Evolutionary conservation across 495 filamentous ascomycete genomes (phyloP).

Genomic region (Talaromyces thailandensis): DNA sequence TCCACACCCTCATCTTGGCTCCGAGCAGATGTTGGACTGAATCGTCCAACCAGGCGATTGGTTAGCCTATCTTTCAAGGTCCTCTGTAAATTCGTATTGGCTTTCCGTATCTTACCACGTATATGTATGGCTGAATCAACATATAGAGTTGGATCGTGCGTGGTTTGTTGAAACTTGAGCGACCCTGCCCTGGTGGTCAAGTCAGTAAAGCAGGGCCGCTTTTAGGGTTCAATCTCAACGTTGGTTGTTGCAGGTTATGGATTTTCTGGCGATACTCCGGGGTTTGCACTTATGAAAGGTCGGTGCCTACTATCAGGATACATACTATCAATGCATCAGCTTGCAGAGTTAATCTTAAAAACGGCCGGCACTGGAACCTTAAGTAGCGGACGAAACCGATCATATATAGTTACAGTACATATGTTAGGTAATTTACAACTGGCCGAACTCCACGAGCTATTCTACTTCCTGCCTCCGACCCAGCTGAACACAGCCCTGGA

Average conservation of each 20-base stretch:
- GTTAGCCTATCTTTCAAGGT: background rate
- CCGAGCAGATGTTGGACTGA: background rate
- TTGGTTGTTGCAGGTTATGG: background rate
- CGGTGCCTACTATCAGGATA: background rate
- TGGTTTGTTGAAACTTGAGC: background rate
- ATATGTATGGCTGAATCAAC: background rate
- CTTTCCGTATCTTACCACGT: background rate
- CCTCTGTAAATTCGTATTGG: background rate
- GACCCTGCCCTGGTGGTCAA: background rate
- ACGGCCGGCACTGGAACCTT: background rate
- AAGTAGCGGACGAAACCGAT: background rate
- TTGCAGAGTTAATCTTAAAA: background rate
- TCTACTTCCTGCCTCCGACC: background rate
- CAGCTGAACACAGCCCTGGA: background rate
- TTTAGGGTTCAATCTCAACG: too few relatives aligned
- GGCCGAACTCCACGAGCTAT: background rate
- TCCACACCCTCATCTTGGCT: background rate
- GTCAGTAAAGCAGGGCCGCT: background rate
- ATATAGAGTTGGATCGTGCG: background rate
- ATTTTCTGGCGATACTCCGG: background rate
- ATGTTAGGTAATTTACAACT: background rate
- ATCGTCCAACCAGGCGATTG: background rate
- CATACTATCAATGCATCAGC: too few relatives aligned
- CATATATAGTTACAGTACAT: background rate
- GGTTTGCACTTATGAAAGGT: background rate